These are phyloP conservation scores for Royoungia palumana DNA, from an alignment of 768 basidiomycete genomes.

Conservation along the genomic window DNA sequence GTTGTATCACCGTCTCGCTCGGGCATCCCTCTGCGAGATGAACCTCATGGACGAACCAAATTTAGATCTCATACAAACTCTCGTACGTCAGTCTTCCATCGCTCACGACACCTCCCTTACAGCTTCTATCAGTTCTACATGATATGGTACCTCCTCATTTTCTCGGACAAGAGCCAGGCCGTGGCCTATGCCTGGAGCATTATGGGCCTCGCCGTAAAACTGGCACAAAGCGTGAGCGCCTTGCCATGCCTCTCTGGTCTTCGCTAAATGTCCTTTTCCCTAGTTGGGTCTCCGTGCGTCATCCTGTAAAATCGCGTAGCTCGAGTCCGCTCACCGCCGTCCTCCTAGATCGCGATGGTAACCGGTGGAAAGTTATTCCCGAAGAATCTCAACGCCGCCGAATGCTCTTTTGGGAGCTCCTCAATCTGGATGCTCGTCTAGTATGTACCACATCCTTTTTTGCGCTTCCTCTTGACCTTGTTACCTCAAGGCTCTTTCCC, in stretches of 20 bases:
- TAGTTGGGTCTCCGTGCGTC: slow-evolving; percentile 68
- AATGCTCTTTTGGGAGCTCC: slow-evolving; percentile 70
- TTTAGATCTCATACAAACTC: slow-evolving; percentile 65
- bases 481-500: slow-evolving; percentile 55
- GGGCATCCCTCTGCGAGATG: slow-evolving; percentile 68
- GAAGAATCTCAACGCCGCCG: slow-evolving; percentile 70
- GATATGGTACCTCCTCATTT: slow-evolving; percentile 72
- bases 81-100: slow-evolving; percentile 39
- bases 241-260: not conserved
- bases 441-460: slow-evolving; percentile 41
- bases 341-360: slow-evolving; percentile 60
- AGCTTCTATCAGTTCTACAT: slow-evolving; percentile 55
- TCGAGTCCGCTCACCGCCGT: slow-evolving; percentile 23
- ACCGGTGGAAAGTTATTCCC: slow-evolving; percentile 61
- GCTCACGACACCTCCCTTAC: slow-evolving; percentile 30
- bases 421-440: slow-evolving; percentile 64
- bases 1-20: slow-evolving; percentile 62
- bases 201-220: slow-evolving; percentile 70
- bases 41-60: slow-evolving; percentile 74
- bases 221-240: slow-evolving; percentile 63
- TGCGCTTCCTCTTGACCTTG: slow-evolving; percentile 7
- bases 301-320: slow-evolving; percentile 2
- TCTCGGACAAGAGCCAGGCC: slow-evolving; percentile 70
- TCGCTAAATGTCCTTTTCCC: slow-evolving; percentile 3
- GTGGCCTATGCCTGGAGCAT: slow-evolving; percentile 74